Conservation (phyloP, 225 moss, liverwort and hornwort species). For the Physcomitrellopsis africana region DNA sequence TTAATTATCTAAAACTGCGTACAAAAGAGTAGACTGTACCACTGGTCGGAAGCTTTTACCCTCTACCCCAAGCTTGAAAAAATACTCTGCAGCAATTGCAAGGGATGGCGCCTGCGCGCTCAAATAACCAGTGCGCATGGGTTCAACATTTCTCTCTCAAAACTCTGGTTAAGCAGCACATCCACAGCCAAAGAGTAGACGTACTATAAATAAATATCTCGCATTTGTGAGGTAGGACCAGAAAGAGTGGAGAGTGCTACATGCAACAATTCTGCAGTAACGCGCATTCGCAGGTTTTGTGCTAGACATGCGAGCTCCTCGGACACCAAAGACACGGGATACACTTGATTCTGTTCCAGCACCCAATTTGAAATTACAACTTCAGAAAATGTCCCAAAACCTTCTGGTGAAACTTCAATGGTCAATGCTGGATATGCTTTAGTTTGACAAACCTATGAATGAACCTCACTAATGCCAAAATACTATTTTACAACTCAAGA, state of each 20-base stretch:
- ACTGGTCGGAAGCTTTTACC: no score
- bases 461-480: background rate
- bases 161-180: no score
- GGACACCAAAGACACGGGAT: slow-evolving; percentile 80
- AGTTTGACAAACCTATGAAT: background rate
- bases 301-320: slow-evolving; percentile 75
- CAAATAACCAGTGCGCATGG: background rate
- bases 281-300: slow-evolving; percentile 60
- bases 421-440: no score
- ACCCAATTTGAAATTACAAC: background rate
- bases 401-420: no score
- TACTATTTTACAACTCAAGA: background rate
- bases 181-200: no score
- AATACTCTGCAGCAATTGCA: slow-evolving; percentile 77
- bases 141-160: no score
- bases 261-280: slow-evolving; percentile 63
- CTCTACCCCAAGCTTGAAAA: slow-evolving; percentile 89
- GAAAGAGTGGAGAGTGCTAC: slow-evolving; percentile 21
- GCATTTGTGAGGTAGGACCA: background rate
- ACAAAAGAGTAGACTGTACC: slow-evolving; percentile 43
- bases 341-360: slow-evolving; percentile 68
- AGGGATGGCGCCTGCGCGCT: slow-evolving; percentile 66
- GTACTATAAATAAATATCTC: no score
- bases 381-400: no score
- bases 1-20: no score